Base-by-base conservation (phyloP, 73 alveolate genomes). In the Paramecium caudatum region DNA sequence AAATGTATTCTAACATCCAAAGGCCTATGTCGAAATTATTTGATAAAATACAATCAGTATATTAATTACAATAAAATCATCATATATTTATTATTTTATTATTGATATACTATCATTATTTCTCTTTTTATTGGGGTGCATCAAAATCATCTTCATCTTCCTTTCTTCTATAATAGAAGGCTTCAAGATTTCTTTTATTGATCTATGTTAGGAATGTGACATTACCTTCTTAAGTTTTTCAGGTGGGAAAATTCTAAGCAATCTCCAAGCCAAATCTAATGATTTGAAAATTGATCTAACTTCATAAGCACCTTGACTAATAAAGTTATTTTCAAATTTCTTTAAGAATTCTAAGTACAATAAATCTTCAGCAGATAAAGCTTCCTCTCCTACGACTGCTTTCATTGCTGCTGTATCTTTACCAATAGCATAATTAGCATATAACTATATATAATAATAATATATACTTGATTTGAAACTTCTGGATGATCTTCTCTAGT, bases 361-460 rank as follows among this genome's bases (percentile, higher is more conserved):
- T 36, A 94, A 74, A 92, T 95, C 99, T 68, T 95, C 98, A 68
- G 94, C 98, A 23, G 98, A 90, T 80, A 96, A 93, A 91, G 99
- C 99, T 96, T 98, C 99, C 92, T 98, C 99, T 68, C 99, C 99
- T 78, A 98, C 99, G 90, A 98, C 99, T 32, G 99, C 99, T 95
- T 98, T 98, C 99, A 98, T 98, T 87, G 99, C 99, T 43, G 97
- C 99, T 47, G 99, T 98, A 92, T 98, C 99, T 95, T 98, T 98
- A 78, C 99, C 99, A 48, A 97, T 96, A 83, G 99, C 99, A 91
- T 98, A 98, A 97, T 96, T 96, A 43, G 99, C 99, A 95, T 98
- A 98, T 82, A 98, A 94, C 97, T 98, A 98, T 12, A 65, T 1
- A 13, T 12, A 10, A 70, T 3, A 3, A 74, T 34, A 2, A 36